A percentile compares a stretch with the other conserved stretches of the same genome.
These are phyloP conservation scores for Oxytropis ochrocephala DNA, from an alignment of 306 rosid species.

Conservation along the genomic window DNA sequence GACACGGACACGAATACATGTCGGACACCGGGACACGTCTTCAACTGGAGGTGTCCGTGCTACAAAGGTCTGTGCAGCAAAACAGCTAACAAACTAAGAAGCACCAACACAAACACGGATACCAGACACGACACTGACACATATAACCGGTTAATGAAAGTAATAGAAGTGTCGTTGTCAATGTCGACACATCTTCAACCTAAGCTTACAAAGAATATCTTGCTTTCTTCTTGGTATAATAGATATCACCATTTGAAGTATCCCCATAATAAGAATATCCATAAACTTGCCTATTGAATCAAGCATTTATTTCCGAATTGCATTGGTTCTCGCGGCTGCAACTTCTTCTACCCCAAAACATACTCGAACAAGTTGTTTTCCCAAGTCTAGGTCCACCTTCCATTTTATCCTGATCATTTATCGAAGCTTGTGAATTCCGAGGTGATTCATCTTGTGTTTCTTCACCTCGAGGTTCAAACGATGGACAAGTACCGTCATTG, in stretches of 20 bases:
- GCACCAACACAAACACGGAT: too few species aligned
- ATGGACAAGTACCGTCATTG: conserved; percentile 76
- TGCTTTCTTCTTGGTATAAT: neutral
- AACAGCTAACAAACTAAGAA: too few species aligned
- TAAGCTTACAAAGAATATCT: neutral
- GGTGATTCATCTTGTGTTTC: conserved; percentile 56
- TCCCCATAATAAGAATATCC: conserved; percentile 18
- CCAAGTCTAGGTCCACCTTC: conserved; percentile 74
- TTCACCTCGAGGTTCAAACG: conserved; percentile 55
- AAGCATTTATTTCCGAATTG: conserved; percentile 90
- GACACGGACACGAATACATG: too few species aligned
- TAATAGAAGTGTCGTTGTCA: too few species aligned
- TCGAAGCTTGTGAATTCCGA: conserved; percentile 38
- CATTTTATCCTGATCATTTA: conserved; percentile 52
- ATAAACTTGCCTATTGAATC: conserved; percentile 18
- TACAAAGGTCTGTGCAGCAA: too few species aligned
- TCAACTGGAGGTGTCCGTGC: too few species aligned
- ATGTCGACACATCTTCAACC: too few species aligned
- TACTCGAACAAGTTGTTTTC: conserved; percentile 71
- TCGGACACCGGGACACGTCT: too few species aligned
- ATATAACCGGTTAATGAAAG: too few species aligned
- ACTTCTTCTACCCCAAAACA: conserved; percentile 96
- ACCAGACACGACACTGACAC: too few species aligned
- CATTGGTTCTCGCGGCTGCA: conserved; percentile 97
- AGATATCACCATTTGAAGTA: conserved; percentile 6